Conservation (phyloP, 495 filamentous ascomycete species). For the Xeromyces bisporus region DNA sequence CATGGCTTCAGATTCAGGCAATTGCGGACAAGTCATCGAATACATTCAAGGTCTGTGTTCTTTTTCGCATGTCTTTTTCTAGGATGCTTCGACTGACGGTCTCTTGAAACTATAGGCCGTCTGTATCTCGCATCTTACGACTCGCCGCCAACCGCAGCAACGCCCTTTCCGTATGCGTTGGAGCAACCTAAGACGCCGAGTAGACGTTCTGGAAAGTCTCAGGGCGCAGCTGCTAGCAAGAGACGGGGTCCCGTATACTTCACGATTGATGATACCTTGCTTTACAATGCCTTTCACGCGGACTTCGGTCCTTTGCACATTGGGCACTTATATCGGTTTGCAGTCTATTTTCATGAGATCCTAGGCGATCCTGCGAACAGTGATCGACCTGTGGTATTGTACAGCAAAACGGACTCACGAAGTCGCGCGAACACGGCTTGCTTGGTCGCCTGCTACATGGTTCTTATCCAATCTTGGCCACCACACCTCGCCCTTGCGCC, state of each 20-base stretch:
- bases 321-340: conserved; percentile 91
- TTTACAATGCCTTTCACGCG: conserved; percentile 97
- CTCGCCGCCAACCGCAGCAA: conserved; percentile 57
- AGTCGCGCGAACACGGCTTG: conserved; percentile 97
- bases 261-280: conserved; percentile 75
- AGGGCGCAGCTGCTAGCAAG: conserved; percentile 38
- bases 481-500: conserved; percentile 94
- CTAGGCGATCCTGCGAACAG: conserved; percentile 73
- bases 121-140: conserved; percentile 90
- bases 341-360: conserved; percentile 85
- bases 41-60: conserved; percentile 51
- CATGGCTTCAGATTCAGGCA: conserved; percentile 27
- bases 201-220: conserved; percentile 44
- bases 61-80: conserved; percentile 2
- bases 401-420: conserved; percentile 77
- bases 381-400: conserved; percentile 78
- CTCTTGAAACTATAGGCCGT: conserved; percentile 44
- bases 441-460: conserved; percentile 90
- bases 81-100: not conserved
- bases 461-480: conserved; percentile 96
- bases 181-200: conserved; percentile 45
- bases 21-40: conserved; percentile 58
- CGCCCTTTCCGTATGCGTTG: conserved; percentile 70
- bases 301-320: conserved; percentile 97
- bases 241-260: conserved; percentile 70